Conservation (phyloP, 2,329 filamentous ascomycete species). For the Balansia obtecta region DNA sequence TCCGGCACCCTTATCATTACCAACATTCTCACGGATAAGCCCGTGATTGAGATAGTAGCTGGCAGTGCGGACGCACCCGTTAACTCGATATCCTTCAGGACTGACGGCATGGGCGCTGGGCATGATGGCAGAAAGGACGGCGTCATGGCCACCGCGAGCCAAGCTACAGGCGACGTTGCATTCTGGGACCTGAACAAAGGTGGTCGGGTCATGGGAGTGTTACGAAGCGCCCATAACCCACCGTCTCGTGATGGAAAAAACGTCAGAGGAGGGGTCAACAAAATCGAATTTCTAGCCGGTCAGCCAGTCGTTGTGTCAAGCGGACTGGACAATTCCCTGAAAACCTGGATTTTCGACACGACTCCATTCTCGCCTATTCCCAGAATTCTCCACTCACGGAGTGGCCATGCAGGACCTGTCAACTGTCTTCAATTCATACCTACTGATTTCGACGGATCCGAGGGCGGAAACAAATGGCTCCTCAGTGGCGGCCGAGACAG, state of each 20-base stretch:
- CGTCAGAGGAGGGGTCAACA: constrained; percentile 70
- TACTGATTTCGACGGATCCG: constrained; percentile 77
- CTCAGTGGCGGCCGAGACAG: constrained; percentile 81
- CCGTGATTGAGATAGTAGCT: constrained; percentile 55
- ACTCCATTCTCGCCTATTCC: constrained; percentile 80
- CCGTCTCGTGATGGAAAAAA: constrained; percentile 40
- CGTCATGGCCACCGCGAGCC: constrained; percentile 85
- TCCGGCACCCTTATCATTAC: constrained; percentile 69
- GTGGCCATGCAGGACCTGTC: constrained; percentile 79
- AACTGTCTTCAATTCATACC: constrained; percentile 77
- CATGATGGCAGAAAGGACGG: constrained; percentile 75
- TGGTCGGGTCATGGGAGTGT: constrained; percentile 71
- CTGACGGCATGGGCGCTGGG: constrained; percentile 77
- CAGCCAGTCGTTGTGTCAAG: constrained; percentile 86
- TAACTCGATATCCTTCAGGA: constrained; percentile 79
- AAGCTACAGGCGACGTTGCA: constrained; percentile 72
- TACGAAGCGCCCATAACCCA: constrained; percentile 79
- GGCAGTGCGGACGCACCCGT: constrained; percentile 54
- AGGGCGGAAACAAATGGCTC: constrained; percentile 85
- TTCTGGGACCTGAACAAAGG: constrained; percentile 94
- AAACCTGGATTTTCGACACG: constrained; percentile 94
- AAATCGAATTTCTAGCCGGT: constrained; percentile 76
- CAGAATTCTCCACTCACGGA: constrained; percentile 71
- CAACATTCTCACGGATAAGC: constrained; percentile 68
- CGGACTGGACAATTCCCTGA: constrained; percentile 84